Conservation (phyloP, 495 filamentous ascomycete genomes). For the Trichoderma orchidacearum region DNA sequence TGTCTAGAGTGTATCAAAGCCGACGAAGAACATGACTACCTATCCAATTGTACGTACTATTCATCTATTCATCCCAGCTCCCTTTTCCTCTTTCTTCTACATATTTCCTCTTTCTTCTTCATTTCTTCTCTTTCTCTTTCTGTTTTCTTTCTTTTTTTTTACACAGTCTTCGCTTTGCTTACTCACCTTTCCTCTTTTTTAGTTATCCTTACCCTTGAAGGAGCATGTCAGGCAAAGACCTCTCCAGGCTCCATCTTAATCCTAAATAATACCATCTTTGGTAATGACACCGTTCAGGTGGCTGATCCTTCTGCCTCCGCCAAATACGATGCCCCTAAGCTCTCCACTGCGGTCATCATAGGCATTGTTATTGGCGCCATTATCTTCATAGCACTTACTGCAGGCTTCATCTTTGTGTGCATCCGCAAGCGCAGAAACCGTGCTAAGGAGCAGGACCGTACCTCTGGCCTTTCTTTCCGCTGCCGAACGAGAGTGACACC, state of each 20-base stretch:
- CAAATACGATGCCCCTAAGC: slow-evolving; percentile 1
- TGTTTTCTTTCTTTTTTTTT: slow-evolving; percentile 1
- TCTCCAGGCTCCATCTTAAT: slow-evolving; percentile 22
- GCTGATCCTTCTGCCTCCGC: slow-evolving; percentile 18
- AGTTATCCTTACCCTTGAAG: slow-evolving; percentile 32
- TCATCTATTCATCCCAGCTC: not conserved
- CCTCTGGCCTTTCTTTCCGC: slow-evolving; percentile 32
- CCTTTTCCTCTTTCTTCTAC: slow-evolving; percentile 5
- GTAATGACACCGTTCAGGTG: slow-evolving; percentile 21
- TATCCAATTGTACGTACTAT: slow-evolving; percentile 23
- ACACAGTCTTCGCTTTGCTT: no score
- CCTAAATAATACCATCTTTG: slow-evolving; percentile 34
- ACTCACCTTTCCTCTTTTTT: no score
- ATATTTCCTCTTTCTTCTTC: no score
- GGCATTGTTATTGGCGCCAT: slow-evolving; percentile 19
- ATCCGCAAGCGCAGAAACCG: slow-evolving; percentile 24
- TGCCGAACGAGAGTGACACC: slow-evolving; percentile 32
- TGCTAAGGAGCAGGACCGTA: slow-evolving; percentile 14
- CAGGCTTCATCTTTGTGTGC: slow-evolving; percentile 20
- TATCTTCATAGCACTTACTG: slow-evolving; percentile 16
- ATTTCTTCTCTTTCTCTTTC: not conserved
- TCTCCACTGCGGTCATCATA: slow-evolving; percentile 19
- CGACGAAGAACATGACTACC: slow-evolving; percentile 18
- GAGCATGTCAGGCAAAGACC: slow-evolving; percentile 35
- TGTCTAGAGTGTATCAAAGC: slow-evolving; percentile 27